Base-by-base conservation (phyloP, 768 basidiomycete genomes). In the Lenzites betulinus region DNA sequence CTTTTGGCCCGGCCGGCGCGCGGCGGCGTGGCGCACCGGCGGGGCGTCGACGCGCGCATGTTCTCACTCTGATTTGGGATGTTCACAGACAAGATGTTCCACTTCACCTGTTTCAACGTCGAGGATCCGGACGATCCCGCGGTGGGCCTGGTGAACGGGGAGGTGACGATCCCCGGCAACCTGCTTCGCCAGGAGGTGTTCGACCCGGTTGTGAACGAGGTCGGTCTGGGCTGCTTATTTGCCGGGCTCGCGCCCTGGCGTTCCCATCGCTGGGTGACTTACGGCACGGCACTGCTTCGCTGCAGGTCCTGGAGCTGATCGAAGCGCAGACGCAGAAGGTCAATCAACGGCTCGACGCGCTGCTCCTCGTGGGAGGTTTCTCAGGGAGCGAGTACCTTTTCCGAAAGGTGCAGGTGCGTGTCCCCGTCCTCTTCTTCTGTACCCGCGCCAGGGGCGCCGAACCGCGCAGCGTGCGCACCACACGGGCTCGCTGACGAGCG, bases 311-410 rank as follows among this genome's bases (percentile, higher is more conserved):
- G 25, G 82, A 84, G 23, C 80, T 93, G 67, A 86, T 94, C 66
- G 90, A 92, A 66, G 87, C 87, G 22, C 92, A 93, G 74, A 77
- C 85, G 51, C 76, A 76, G 63, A 83, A 80, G 71, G 79, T 88
- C 52, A 82, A 88, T 69, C 87, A 90, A 69, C 78, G 78, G 47
- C 83, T 94, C 70, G 86, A 94, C 79, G 93, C 92, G 9, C 76
- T 95, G 52, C 83, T 95, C 65, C 84, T 95, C 68, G 92, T 95
- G 70, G 93, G 93, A 74, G 93, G 93, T 54, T 95, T 95, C 73
- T 88, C 88, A 50, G 90, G 88, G 7, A 89, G 89, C 72, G 88
- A 92, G 70, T 94, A 95, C 73, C 78, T 94, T 64, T 92, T 89
- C 75, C 80, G 84, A 68, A 83, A 85, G 62, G 88, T 94, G 41